Conservation (phyloP, 768 basidiomycete species). For the Candolleomyces efflorescens region DNA sequence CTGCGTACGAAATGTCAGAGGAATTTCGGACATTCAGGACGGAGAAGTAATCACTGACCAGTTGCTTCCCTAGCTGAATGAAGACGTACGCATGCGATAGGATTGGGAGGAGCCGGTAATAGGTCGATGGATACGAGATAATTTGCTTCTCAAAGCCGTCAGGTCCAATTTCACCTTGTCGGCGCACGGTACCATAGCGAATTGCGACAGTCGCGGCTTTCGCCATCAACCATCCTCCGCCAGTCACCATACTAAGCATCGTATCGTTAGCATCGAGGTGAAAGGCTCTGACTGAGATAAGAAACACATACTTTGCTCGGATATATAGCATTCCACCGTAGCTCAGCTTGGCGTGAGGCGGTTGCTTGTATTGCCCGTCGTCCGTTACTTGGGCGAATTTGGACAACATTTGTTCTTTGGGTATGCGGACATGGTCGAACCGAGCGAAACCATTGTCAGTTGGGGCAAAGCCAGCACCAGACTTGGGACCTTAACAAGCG, state of each 20-base stretch:
- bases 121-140: constrained; percentile 68
- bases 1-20: constrained; percentile 25
- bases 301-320: constrained; percentile 55
- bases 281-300: not conserved
- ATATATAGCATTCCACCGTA: constrained; percentile 79
- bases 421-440: constrained; percentile 63
- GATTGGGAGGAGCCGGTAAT: constrained; percentile 68
- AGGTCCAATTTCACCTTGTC: constrained; percentile 54
- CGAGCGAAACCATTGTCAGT: constrained; percentile 68
- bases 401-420: constrained; percentile 69
- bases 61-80: constrained; percentile 53
- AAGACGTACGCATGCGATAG: constrained; percentile 68
- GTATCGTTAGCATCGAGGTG: not conserved
- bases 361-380: constrained; percentile 58
- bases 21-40: not conserved
- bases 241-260: constrained; percentile 56
- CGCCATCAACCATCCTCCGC: constrained; percentile 59
- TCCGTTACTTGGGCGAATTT: constrained; percentile 68
- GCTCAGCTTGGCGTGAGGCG: constrained; percentile 70
- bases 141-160: constrained; percentile 61
- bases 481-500: constrained; percentile 50
- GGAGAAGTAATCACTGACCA: constrained; percentile 36
- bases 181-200: constrained; percentile 67
- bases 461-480: constrained; percentile 40
- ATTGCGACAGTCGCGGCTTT: constrained; percentile 64